Percentiles rank a stretch among this genome's conserved stretches.
Conservation (phyloP, 768 basidiomycete species). For the Sarcodon sp. region DNA sequence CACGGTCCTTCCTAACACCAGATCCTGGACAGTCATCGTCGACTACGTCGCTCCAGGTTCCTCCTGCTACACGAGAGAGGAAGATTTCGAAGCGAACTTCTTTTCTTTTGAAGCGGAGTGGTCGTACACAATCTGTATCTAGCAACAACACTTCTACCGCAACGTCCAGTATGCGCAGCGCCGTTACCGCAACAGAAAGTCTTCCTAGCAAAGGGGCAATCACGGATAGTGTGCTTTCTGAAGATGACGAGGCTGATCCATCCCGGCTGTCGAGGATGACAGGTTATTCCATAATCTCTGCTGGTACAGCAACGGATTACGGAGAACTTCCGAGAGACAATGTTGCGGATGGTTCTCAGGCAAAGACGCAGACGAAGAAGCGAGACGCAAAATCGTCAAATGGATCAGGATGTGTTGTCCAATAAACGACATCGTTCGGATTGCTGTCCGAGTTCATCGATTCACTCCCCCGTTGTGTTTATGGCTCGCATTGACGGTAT, state of each 20-base stretch:
- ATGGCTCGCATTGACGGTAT: not conserved
- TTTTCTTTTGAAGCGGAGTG: constrained; percentile 21
- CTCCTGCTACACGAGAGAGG: constrained; percentile 3
- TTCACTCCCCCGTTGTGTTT: not conserved
- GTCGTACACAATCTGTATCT: constrained; percentile 38
- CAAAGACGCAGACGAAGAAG: not conserved
- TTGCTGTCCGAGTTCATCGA: not conserved
- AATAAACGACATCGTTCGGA: not conserved
- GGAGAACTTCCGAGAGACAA: not conserved
- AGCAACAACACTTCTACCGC: constrained; percentile 46
- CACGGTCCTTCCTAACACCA: constrained; percentile 42
- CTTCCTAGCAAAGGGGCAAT: constrained; percentile 20
- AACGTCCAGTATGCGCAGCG: constrained; percentile 41
- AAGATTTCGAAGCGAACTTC: constrained; percentile 20
- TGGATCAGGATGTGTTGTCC: not conserved
- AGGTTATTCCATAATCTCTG: not conserved
- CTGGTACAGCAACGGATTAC: not conserved
- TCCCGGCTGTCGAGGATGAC: not conserved
- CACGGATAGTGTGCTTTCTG: not conserved
- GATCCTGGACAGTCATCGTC: constrained; percentile 22
- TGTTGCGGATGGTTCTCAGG: not conserved
- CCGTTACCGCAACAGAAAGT: constrained; percentile 35
- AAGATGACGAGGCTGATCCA: not conserved
- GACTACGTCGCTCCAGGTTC: constrained; percentile 12
- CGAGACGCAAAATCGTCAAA: not conserved